Percentiles rank a stretch among this genome's conserved stretches.
Evolutionary conservation across 176 grass and related monocot species (phyloP).

Genomic region (Juncus inflexus): DNA sequence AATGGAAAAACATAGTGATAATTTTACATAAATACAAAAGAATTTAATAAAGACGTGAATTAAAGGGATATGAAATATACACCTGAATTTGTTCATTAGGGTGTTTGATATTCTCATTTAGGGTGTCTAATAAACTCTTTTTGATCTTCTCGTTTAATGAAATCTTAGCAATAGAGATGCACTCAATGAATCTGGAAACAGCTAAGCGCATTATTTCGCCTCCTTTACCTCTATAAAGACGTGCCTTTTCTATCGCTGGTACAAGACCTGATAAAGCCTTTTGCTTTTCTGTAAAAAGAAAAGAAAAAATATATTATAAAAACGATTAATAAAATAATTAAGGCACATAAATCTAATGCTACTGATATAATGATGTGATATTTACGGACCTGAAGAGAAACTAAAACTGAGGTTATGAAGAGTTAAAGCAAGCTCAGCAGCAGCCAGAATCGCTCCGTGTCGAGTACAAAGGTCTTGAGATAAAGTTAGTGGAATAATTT

Average conservation of each 20-base stretch:
- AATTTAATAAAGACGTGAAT: background rate
- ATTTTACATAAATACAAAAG: background rate
- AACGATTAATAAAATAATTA: slow-evolving; percentile 28
- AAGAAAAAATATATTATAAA: slow-evolving; percentile 7
- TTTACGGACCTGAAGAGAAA: slow-evolving; percentile 47
- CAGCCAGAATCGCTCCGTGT: slow-evolving; percentile 91
- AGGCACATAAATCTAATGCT: slow-evolving; percentile 1
- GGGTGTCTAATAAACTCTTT: slow-evolving; percentile 74
- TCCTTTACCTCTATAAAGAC: slow-evolving; percentile 95
- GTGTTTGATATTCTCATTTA: slow-evolving; percentile 94
- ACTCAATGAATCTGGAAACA: slow-evolving; percentile 92
- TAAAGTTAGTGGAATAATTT: slow-evolving; percentile 79
- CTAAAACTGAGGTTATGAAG: slow-evolving; percentile 64
- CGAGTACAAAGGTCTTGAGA: slow-evolving; percentile 89
- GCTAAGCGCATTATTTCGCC: slow-evolving; percentile 91
- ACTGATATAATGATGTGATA: no score
- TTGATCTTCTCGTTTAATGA: slow-evolving; percentile 84
- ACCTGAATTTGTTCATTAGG: slow-evolving; percentile 98
- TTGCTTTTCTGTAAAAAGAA: slow-evolving; percentile 57
- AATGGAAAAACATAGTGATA: slow-evolving; percentile 7
- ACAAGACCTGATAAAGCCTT: slow-evolving; percentile 74
- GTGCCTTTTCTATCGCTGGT: slow-evolving; percentile 86
- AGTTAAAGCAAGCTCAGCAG: slow-evolving; percentile 63
- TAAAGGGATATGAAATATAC: background rate
- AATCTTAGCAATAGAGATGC: slow-evolving; percentile 67